These are phyloP conservation scores for Inonotus hispidus DNA, from an alignment of 1,284 basidiomycete species.

Conservation along the genomic window DNA sequence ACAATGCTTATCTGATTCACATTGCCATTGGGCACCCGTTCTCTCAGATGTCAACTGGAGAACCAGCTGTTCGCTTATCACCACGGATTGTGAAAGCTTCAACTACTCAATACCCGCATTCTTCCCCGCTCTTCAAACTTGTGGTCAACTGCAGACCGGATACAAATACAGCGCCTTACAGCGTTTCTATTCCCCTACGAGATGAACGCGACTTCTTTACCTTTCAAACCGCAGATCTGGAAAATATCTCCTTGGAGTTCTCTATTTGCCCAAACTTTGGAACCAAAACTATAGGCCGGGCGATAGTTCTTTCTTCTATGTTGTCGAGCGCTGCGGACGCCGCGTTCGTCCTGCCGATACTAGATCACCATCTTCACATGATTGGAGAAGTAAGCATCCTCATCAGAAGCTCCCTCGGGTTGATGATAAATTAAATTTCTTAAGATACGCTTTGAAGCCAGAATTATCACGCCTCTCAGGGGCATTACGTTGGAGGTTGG, in stretches of 20 bases:
- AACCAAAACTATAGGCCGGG: conserved; percentile 95
- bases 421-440: conserved; percentile 1
- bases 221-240: conserved; percentile 80
- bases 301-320: conserved; percentile 78
- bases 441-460: conserved; percentile 85
- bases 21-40: conserved; percentile 76
- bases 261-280: conserved; percentile 98
- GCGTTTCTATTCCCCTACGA: conserved; percentile 79
- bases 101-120: conserved; percentile 57
- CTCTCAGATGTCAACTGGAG: conserved; percentile 27
- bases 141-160: conserved; percentile 86
- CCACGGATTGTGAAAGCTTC: conserved; percentile 62
- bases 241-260: conserved; percentile 82
- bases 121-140: conserved; percentile 85
- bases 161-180: conserved; percentile 82
- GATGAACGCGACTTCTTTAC: conserved; percentile 81
- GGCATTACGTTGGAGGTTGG: conserved; percentile 95
- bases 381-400: conserved; percentile 78
- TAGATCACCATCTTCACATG: conserved; percentile 90
- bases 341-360: conserved; percentile 71
- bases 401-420: conserved; percentile 12
- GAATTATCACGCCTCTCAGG: conserved; percentile 86
- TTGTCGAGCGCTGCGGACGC: conserved; percentile 57
- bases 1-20: conserved; percentile 84
- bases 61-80: conserved; percentile 54